Percentiles rank a stretch among this genome's conserved stretches.
These are phyloP conservation scores for Mucor mucedo DNA, from an alignment of 371 early-diverging fungal species.

Conservation along the genomic window DNA sequence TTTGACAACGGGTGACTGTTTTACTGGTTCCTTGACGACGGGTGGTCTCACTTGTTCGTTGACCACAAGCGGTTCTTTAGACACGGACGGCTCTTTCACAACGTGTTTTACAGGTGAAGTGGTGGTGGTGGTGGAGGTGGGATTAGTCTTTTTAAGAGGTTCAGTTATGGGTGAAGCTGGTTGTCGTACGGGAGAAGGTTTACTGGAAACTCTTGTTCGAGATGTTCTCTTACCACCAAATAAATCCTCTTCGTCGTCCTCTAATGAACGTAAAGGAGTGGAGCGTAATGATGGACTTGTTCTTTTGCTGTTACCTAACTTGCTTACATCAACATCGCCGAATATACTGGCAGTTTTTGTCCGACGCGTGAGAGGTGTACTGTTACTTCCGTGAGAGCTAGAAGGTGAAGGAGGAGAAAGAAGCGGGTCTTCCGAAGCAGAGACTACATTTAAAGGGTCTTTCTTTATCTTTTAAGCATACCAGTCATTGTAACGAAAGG, in stretches of 20 bases:
- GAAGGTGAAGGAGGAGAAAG: slow-evolving; percentile 13
- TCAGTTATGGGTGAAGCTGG: not conserved
- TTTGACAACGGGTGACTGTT: not conserved
- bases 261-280: slow-evolving; percentile 11
- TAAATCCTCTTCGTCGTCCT: slow-evolving; percentile 38
- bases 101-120: not conserved
- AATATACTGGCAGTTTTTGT: slow-evolving; percentile 32
- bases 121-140: not conserved
- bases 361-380: slow-evolving; percentile 20
- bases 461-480: not conserved
- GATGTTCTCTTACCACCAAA: slow-evolving; percentile 27
- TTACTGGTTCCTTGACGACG: not conserved
- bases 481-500: not conserved
- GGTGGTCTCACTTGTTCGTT: not conserved
- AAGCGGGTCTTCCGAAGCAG: slow-evolving; percentile 40
- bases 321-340: slow-evolving; percentile 54
- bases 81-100: not conserved
- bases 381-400: slow-evolving; percentile 14
- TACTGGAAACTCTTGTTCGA: not conserved
- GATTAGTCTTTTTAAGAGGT: not conserved
- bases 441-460: slow-evolving; percentile 44
- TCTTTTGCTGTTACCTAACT: slow-evolving; percentile 22
- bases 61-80: not conserved
- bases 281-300: slow-evolving; percentile 13
- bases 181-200: not conserved